Base-by-base conservation (phyloP, 202 grass and related monocot genomes). In the Brachypodium distachyon region DNA sequence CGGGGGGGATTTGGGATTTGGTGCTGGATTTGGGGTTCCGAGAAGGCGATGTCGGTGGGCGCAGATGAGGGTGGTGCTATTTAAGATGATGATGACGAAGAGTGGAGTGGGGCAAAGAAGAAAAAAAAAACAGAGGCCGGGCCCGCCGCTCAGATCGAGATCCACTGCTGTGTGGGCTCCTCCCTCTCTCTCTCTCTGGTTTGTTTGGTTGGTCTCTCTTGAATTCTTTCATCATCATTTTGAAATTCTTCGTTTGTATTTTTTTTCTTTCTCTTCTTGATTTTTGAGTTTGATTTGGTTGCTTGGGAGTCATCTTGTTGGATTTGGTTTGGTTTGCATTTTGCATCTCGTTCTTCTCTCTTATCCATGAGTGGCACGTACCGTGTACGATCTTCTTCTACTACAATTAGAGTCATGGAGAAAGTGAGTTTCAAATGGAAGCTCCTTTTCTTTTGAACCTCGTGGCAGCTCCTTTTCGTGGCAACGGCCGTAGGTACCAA, bases 41-140 rank as follows among this genome's bases (percentile, higher is more conserved):
- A 54, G 23, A 27, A 74, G 82, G 73, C 74, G 78, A 89, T 72
- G 85, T 85, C 85, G 69, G 74, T 88, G 82, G 61, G 23, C 25
- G 65, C n/a, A n/a, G 57, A 16, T 26, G 76, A 29, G 42, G 50
- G 48, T 26, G 46, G 57, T 65, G 46, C 40, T 90, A 84, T 82
- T 67, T 84, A 82, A 58, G 60, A n/a, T n/a, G n/a, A n/a, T n/a
- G n/a, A n/a, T n/a, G 43, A 53, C 9, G 1, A 2, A 0, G n/a
- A 56, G 34, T 50, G 63, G 70, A 80, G 70, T 19, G 63, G 44
- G 12, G 11, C 16, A 16, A 39, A 31, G 27, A 31, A 7, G 33
- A 22, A 68, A 67, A n/a, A n/a, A 38, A 27, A 6, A 5, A 8
- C 12, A 25, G 3, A 18, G 69, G 49, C 6, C 4, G 25, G 76